A percentile compares a stretch with the other conserved stretches of the same genome.
Conservation (phyloP, 495 filamentous ascomycete species). For the Aspergillus sparsus region DNA sequence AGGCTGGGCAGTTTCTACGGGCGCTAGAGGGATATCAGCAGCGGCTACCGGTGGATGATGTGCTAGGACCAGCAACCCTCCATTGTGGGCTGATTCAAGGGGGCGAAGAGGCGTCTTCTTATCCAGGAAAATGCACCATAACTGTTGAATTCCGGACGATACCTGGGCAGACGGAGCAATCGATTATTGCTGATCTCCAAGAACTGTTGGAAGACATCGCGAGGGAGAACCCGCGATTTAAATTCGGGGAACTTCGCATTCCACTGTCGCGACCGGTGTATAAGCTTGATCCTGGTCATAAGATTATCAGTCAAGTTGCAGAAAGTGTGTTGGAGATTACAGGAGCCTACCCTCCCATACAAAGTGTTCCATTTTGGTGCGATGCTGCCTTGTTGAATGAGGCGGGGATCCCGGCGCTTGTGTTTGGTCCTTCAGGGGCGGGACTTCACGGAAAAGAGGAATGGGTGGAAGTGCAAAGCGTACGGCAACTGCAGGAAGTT, state of each 20-base stretch:
- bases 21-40: conserved; percentile 41
- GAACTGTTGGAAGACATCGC: conserved; percentile 26
- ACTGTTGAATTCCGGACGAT: conserved; percentile 49
- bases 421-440: conserved; percentile 45
- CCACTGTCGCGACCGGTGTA: conserved; percentile 38
- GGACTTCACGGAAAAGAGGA: conserved; percentile 50
- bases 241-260: conserved; percentile 31
- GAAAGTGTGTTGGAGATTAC: conserved; percentile 24
- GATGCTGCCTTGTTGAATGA: conserved; percentile 44
- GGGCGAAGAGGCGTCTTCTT: conserved; percentile 50
- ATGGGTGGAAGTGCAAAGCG: conserved; percentile 44
- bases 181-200: conserved; percentile 33
- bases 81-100: conserved; percentile 50
- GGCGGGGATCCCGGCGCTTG: conserved; percentile 42
- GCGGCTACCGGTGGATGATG: conserved; percentile 33
- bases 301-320: conserved; percentile 33
- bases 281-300: conserved; percentile 35
- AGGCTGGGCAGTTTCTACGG: conserved; percentile 45
- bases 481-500: conserved; percentile 28
- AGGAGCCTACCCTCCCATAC: conserved; percentile 21
- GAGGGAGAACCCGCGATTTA: conserved; percentile 29
- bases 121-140: conserved; percentile 44
- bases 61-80: conserved; percentile 37
- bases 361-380: conserved; percentile 42
- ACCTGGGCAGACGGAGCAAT: conserved; percentile 35